phyloP scores from a whole-genome alignment of 2,329 filamentous ascomycete genomes.

The Alternaria arbusti region DNA sequence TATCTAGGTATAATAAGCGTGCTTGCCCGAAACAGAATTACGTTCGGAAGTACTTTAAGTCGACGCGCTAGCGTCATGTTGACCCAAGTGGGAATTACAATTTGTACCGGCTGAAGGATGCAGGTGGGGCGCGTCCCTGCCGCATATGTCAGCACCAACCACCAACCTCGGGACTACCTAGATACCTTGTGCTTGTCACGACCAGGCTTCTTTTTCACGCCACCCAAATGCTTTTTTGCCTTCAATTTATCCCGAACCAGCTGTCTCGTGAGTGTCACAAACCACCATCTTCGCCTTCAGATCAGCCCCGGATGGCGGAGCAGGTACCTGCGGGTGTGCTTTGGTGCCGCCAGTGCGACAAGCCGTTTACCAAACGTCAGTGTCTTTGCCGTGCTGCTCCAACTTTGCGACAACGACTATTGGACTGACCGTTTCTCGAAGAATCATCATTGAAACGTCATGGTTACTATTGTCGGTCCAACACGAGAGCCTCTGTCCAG shows the following conservation, averaged over 20 bases:
- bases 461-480: slow-evolving; percentile 1
- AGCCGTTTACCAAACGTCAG: slow-evolving; percentile 2
- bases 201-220: not conserved
- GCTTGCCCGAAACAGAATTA: too few species aligned
- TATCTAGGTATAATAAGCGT: too few species aligned
- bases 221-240: not conserved
- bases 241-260: not conserved
- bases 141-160: not conserved
- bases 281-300: not conserved
- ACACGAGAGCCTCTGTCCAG: not conserved
- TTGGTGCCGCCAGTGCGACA: slow-evolving; percentile 1
- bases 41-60: too few species aligned
- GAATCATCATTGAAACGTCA: not conserved
- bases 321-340: not conserved
- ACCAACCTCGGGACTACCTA: not conserved
- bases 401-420: too few species aligned
- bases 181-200: not conserved
- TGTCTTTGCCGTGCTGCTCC: not conserved
- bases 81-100: not conserved
- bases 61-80: too few species aligned
- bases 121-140: not conserved
- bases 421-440: not conserved
- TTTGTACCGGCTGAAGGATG: slow-evolving; percentile 1
- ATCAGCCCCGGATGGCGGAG: not conserved
- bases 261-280: not conserved